Conservation (phyloP, 768 basidiomycete species). For the Pholiota microspora region DNA sequence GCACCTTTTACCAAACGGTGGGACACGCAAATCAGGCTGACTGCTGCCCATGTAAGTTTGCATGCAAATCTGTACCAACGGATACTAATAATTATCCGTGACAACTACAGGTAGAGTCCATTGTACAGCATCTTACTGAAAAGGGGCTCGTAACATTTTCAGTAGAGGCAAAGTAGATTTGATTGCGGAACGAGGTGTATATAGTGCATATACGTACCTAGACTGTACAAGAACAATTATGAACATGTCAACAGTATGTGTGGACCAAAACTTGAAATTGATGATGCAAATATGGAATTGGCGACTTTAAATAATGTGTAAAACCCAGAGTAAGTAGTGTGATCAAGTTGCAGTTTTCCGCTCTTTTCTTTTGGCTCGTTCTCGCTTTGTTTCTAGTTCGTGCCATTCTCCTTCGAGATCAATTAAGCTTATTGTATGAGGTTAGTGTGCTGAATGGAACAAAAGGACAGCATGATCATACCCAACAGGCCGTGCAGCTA, state of each 20-base stretch:
- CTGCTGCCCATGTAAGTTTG: slow-evolving; percentile 81
- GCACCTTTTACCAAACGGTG: slow-evolving; percentile 92
- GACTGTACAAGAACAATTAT: too few relatives aligned
- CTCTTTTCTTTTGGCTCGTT: slow-evolving; percentile 78
- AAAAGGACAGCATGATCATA: slow-evolving; percentile 37
- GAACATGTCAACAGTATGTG: background rate
- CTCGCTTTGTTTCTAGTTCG: slow-evolving; percentile 92
- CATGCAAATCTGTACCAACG: too few relatives aligned
- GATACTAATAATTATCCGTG: background rate
- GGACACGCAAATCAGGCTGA: slow-evolving; percentile 91
- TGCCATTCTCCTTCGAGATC: slow-evolving; percentile 95
- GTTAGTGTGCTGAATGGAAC: slow-evolving; percentile 6
- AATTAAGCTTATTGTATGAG: slow-evolving; percentile 57
- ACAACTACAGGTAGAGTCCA: slow-evolving; percentile 67
- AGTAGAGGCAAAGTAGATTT: slow-evolving; percentile 17
- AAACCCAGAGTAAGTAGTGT: slow-evolving; percentile 4
- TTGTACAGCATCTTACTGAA: slow-evolving; percentile 78
- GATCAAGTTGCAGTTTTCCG: slow-evolving; percentile 32
- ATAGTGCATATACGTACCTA: too few relatives aligned
- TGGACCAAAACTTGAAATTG: background rate
- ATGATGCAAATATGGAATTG: background rate
- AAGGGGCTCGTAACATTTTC: slow-evolving; percentile 58
- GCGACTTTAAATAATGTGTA: background rate
- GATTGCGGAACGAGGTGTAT: background rate
- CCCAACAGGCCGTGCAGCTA: slow-evolving; percentile 74